phyloP scores from a whole-genome alignment of 805 yeast genomes.

The Wickerhamiella shivajii region DNA sequence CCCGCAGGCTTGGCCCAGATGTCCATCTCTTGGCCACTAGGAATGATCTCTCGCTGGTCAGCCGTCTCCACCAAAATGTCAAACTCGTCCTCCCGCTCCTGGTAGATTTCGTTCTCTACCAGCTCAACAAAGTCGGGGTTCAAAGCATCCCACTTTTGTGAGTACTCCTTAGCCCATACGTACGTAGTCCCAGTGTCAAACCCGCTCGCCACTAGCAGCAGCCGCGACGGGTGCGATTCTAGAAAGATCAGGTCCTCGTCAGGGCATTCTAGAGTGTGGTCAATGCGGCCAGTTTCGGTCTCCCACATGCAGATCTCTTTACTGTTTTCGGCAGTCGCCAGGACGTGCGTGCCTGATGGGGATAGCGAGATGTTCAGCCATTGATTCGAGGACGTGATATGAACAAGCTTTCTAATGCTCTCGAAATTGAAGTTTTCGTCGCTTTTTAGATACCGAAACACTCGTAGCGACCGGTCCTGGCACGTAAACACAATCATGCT shows the following conservation, averaged over 20 bases:
- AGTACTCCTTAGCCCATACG: constrained; percentile 66
- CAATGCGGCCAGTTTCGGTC: constrained; percentile 71
- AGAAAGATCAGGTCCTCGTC: constrained; percentile 76
- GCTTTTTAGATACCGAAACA: constrained; percentile 20
- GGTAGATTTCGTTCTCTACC: constrained; percentile 79
- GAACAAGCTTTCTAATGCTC: constrained; percentile 72
- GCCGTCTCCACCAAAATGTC: constrained; percentile 68
- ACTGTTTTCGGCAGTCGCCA: constrained; percentile 78
- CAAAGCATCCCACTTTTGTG: constrained; percentile 90
- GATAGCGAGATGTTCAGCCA: constrained; percentile 76
- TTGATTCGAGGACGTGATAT: constrained; percentile 72
- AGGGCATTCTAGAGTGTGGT: constrained; percentile 81
- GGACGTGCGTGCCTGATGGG: constrained; percentile 64
- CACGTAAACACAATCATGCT: not conserved
- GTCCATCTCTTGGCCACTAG: not conserved
- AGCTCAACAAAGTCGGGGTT: constrained; percentile 95
- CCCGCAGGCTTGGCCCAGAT: too few relatives aligned
- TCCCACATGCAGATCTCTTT: constrained; percentile 92
- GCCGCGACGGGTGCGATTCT: constrained; percentile 68
- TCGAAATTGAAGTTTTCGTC: constrained; percentile 37
- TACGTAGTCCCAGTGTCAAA: constrained; percentile 70
- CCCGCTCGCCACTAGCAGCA: constrained; percentile 71
- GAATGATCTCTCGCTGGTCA: constrained; percentile 16
- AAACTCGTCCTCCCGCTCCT: constrained; percentile 56
- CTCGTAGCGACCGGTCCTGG: constrained; percentile 23